Conservation (phyloP, 2,329 filamentous ascomycete genomes). For the Pezicula radicicola region DNA sequence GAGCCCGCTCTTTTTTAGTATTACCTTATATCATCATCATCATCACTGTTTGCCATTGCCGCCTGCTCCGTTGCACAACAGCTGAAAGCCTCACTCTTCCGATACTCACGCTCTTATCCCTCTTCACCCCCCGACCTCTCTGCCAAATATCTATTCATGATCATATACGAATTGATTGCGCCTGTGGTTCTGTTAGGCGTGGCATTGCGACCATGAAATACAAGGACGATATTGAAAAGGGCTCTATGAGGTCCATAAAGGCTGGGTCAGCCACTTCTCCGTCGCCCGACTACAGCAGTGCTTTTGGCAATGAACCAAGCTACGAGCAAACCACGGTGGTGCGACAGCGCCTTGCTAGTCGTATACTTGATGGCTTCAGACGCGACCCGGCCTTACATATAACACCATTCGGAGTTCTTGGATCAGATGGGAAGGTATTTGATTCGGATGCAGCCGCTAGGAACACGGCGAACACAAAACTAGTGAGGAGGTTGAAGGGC, state of each 20-base stretch:
- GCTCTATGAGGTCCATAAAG: constrained; percentile 1
- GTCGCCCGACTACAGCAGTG: constrained; percentile 15
- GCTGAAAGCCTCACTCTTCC: too few species aligned
- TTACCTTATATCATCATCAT: too few species aligned
- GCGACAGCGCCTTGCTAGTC: constrained; percentile 9
- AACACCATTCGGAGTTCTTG: constrained; percentile 36
- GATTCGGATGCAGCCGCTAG: constrained; percentile 60
- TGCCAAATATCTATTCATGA: too few species aligned
- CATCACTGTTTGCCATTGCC: too few species aligned
- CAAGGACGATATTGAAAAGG: neutral
- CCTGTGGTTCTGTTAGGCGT: neutral
- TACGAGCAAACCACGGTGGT: constrained; percentile 20
- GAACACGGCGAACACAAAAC: constrained; percentile 67
- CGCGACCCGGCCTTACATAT: constrained; percentile 39
- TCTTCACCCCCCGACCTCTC: too few species aligned
- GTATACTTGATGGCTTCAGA: constrained; percentile 24
- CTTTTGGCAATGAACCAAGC: constrained; percentile 16
- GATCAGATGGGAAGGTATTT: constrained; percentile 37
- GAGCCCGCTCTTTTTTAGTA: too few species aligned
- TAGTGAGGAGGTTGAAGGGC: constrained; percentile 76
- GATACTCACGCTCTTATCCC: too few species aligned
- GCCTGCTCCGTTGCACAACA: too few species aligned
- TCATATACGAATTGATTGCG: neutral
- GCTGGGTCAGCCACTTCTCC: constrained; percentile 2
- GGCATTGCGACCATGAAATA: neutral